Evolutionary conservation across 345 rosid species (phyloP).

Genomic region (Dimocarpus longan): DNA sequence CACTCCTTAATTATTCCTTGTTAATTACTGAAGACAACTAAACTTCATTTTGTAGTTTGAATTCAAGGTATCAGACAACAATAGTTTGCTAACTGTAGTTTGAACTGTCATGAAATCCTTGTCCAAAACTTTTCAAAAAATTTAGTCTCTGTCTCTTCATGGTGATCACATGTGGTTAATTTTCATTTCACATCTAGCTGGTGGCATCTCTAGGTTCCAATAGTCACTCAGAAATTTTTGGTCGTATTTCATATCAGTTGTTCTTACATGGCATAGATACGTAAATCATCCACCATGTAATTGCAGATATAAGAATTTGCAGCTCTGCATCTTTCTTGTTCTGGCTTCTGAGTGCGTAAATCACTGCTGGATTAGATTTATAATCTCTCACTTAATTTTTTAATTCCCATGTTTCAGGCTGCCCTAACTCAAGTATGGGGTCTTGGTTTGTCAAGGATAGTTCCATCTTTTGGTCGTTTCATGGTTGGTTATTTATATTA

Average conservation of each 20-base stretch:
- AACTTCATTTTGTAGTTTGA: neutral
- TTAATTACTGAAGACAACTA: neutral
- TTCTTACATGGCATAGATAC: neutral
- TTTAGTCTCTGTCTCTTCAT: neutral
- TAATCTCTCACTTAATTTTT: neutral
- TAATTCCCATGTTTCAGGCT: constrained; percentile 41
- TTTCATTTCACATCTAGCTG: neutral
- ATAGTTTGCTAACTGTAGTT: neutral
- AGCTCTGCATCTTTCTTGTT: neutral
- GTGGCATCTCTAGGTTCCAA: neutral
- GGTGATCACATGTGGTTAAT: neutral
- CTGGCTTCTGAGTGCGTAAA: neutral
- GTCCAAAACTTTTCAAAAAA: neutral
- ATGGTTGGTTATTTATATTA: constrained; percentile 71
- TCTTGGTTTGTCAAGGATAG: constrained; percentile 38
- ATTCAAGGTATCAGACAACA: neutral
- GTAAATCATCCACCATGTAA: neutral
- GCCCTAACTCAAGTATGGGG: constrained; percentile 70
- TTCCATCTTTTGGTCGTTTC: constrained; percentile 58
- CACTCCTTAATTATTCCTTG: neutral
- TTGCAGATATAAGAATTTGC: neutral
- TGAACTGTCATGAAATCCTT: neutral
- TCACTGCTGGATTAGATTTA: neutral
- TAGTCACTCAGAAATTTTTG: neutral
- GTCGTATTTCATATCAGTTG: neutral